These are phyloP conservation scores for Pelomyxa schiedti DNA, from an alignment of 78 protist genomes.

Conservation along the genomic window DNA sequence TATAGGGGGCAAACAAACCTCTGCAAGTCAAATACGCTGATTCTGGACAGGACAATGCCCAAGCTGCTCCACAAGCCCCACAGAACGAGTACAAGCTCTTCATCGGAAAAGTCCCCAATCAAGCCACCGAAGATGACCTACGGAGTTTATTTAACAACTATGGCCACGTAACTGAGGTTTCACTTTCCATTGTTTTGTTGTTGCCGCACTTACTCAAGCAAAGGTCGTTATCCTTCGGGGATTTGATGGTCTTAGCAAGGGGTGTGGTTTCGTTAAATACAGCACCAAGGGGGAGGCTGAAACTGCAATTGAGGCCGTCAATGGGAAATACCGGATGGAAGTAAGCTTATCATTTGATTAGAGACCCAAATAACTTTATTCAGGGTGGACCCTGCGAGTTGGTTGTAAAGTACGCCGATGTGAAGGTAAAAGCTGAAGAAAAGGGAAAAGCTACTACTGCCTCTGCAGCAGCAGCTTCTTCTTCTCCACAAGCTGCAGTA, in stretches of 20 bases:
- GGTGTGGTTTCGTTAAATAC: conserved; percentile 9
- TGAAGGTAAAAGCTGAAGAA: neutral
- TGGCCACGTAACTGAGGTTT: neutral
- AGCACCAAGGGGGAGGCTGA: neutral
- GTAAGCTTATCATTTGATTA: neutral
- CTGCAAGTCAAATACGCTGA: neutral
- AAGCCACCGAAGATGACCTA: conserved; percentile 10
- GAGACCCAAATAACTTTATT: neutral
- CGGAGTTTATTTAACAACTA: neutral
- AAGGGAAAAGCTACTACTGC: no score
- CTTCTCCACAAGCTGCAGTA: no score
- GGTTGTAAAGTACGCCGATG: neutral
- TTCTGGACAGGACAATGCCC: no score
- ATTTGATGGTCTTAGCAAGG: conserved; percentile 2
- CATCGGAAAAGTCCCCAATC: conserved; percentile 13
- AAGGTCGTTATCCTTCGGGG: neutral
- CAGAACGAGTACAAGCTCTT: conserved; percentile 11
- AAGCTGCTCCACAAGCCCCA: neutral
- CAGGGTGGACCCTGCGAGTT: neutral
- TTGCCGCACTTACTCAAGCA: no score
- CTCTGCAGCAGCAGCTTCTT: no score
- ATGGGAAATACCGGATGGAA: neutral
- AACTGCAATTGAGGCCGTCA: neutral
- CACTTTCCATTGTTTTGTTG: no score
- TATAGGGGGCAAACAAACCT: neutral